These are phyloP conservation scores for Amesomyces nigricolor DNA, from an alignment of 2,329 filamentous ascomycete species.

Conservation along the genomic window DNA sequence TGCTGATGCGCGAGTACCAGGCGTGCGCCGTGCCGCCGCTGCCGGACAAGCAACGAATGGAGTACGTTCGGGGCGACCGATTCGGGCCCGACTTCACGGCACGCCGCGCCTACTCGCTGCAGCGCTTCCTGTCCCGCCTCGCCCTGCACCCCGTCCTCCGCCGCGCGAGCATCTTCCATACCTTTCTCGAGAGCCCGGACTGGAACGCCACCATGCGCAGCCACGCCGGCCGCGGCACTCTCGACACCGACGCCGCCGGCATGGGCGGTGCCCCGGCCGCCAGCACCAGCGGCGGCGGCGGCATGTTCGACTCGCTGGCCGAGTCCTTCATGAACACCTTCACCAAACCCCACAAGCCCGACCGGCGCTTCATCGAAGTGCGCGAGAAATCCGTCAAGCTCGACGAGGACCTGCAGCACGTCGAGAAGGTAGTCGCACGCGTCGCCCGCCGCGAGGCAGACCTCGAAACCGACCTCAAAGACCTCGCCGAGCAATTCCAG, in stretches of 20 bases:
- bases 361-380: conserved; percentile 91
- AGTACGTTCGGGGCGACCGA: conserved; percentile 92
- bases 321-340: conserved; percentile 98
- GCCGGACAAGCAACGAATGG: conserved; percentile 98
- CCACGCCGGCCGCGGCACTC: conserved; percentile 54
- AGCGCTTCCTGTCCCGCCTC: conserved; percentile 82
- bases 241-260: conserved; percentile 33
- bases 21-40: conserved; percentile 89
- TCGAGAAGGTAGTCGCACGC: conserved; percentile 91
- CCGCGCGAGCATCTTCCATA: conserved; percentile 73
- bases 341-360: conserved; percentile 90
- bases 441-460: conserved; percentile 85
- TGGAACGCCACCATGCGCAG: conserved; percentile 96
- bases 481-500: conserved; percentile 90
- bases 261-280: not conserved
- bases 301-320: conserved; percentile 90
- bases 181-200: conserved; percentile 86
- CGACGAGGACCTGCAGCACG: conserved; percentile 84
- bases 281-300: conserved; percentile 40
- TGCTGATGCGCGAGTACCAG: conserved; percentile 79
- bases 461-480: conserved; percentile 79
- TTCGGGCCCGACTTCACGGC: conserved; percentile 91
- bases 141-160: conserved; percentile 85
- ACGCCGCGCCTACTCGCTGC: conserved; percentile 80
- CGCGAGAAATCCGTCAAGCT: conserved; percentile 89